Evolutionary conservation across 2,329 filamentous ascomycete species (phyloP).

Genomic region (Colletotrichum sp.): DNA sequence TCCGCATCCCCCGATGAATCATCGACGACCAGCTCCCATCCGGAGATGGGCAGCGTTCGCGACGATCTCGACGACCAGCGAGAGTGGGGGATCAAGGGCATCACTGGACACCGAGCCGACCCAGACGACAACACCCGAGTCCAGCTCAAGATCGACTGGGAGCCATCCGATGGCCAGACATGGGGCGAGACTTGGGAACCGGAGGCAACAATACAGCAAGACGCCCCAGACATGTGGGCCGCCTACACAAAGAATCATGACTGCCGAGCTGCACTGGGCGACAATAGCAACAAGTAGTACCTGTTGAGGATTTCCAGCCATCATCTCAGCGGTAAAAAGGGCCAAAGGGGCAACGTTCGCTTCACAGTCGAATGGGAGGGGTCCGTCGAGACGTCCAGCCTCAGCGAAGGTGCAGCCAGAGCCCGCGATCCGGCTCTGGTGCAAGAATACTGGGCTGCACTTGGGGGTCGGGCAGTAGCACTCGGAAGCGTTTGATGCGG

Average conservation of each 20-base stretch:
- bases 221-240: background rate
- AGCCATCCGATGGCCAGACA: background rate
- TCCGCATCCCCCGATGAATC: background rate
- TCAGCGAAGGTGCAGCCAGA: background rate
- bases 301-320: background rate
- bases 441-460: background rate
- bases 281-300: background rate
- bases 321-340: background rate
- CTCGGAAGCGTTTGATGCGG: background rate
- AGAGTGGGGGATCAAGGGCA: background rate
- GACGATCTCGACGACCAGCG: background rate
- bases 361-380: background rate
- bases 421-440: background rate
- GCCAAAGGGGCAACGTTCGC: background rate
- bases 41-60: background rate
- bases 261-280: background rate
- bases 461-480: background rate
- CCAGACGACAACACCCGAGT: background rate
- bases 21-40: background rate
- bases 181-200: background rate
- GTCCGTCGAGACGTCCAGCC: background rate
- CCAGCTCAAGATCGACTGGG: background rate
- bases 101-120: background rate
- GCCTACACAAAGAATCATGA: background rate
- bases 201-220: background rate